These are phyloP conservation scores for Cystobasidium onofrii DNA, from an alignment of 768 basidiomycete genomes.

Conservation along the genomic window DNA sequence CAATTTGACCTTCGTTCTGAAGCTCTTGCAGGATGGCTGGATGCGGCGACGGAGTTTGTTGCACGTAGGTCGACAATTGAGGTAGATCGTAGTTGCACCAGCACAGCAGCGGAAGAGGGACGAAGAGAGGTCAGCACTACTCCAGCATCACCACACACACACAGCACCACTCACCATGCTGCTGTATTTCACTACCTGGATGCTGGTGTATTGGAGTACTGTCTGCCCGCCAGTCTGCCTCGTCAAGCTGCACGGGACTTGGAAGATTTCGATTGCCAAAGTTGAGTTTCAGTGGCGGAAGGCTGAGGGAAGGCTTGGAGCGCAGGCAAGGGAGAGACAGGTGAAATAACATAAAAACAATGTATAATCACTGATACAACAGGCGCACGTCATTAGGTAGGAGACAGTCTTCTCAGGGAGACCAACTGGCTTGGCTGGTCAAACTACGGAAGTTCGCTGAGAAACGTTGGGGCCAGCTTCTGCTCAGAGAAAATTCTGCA, in stretches of 20 bases:
- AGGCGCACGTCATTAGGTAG: no score
- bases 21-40: conserved; percentile 94
- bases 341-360: no score
- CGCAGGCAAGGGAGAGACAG: no score
- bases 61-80: background rate
- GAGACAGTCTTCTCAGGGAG: no score
- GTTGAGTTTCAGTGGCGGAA: background rate
- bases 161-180: conserved; percentile 6
- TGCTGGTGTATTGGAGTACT: background rate
- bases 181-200: conserved; percentile 4
- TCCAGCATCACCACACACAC: background rate
- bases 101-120: background rate
- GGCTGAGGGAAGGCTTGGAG: no score
- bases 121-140: background rate
- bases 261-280: background rate
- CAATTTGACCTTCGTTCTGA: conserved; percentile 92
- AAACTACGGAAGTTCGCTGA: no score
- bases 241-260: background rate
- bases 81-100: background rate
- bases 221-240: background rate
- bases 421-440: no score
- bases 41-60: background rate
- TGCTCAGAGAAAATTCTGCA: no score
- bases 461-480: no score
- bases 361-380: background rate